Percentiles rank a stretch among this genome's conserved stretches.
phyloP scores from a whole-genome alignment of 2,329 filamentous ascomycete genomes.

The Colletotrichum sp. region DNA sequence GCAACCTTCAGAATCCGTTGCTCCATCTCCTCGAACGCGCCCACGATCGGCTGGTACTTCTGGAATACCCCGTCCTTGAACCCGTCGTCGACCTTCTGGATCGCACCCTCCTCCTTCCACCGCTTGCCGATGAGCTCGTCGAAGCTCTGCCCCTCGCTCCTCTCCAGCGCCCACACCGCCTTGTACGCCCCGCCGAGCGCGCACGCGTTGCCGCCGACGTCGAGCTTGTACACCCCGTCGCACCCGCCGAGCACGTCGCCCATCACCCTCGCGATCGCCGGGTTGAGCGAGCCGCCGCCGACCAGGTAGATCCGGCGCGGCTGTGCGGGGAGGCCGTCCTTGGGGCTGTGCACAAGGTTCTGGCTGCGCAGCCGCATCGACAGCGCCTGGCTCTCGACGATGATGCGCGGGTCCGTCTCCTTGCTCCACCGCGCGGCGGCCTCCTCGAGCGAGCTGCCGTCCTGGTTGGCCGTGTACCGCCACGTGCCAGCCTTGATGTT shows the following conservation, averaged over 20 bases:
- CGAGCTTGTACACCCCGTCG: constrained; percentile 91
- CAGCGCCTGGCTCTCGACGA: constrained; percentile 94
- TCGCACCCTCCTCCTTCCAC: constrained; percentile 86
- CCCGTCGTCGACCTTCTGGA: constrained; percentile 82
- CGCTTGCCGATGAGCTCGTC: constrained; percentile 84
- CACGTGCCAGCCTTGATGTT: constrained; percentile 87
- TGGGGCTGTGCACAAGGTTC: constrained; percentile 67
- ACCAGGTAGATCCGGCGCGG: constrained; percentile 92
- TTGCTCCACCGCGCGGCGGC: constrained; percentile 50
- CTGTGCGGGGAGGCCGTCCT: constrained; percentile 73
- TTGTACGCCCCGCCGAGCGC: constrained; percentile 95
- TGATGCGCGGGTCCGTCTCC: constrained; percentile 78
- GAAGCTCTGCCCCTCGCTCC: constrained; percentile 74
- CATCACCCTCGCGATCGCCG: constrained; percentile 83
- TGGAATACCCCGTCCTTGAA: constrained; percentile 79
- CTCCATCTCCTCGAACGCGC: constrained; percentile 81
- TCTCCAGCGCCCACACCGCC: constrained; percentile 88
- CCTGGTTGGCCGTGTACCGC: constrained; percentile 70
- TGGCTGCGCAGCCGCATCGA: constrained; percentile 87
- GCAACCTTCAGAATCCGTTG: constrained; percentile 59
- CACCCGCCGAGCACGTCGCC: constrained; percentile 87
- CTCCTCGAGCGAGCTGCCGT: constrained; percentile 54
- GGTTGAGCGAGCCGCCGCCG: constrained; percentile 88
- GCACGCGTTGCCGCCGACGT: constrained; percentile 95
- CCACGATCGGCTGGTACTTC: constrained; percentile 77